These are phyloP conservation scores for Marchantia polymorpha DNA, from an alignment of 225 moss, liverwort and hornwort genomes.

Conservation along the genomic window DNA sequence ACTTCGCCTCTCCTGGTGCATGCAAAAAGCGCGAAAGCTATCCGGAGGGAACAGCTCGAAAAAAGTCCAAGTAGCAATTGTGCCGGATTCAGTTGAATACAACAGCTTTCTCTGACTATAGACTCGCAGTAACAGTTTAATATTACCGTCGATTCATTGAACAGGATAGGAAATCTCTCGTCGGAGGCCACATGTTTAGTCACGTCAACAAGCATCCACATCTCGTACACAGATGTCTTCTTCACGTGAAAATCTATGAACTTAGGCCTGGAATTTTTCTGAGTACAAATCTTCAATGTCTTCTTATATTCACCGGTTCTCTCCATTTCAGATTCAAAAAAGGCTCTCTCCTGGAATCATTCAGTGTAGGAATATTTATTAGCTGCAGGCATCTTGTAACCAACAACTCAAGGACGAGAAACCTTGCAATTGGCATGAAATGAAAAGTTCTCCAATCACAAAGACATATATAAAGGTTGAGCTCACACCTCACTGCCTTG, in stretches of 20 bases:
- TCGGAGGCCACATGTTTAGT: not conserved
- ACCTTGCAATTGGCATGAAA: no score
- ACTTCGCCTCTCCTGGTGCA: no score
- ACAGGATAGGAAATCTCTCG: not conserved
- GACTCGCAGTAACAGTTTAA: no score
- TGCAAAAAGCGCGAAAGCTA: no score
- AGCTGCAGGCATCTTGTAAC: not conserved
- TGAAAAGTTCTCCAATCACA: not conserved
- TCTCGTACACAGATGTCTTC: not conserved
- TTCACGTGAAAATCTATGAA: not conserved
- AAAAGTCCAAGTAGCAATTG: no score
- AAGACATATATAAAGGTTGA: not conserved
- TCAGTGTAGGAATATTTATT: not conserved
- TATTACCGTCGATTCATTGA: not conserved
- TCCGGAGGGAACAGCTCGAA: no score
- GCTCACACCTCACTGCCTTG: not conserved
- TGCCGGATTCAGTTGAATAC: no score
- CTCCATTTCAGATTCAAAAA: not conserved
- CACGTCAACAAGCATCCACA: not conserved
- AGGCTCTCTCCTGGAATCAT: not conserved
- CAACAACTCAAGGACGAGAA: no score
- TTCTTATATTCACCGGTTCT: not conserved
- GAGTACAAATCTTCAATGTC: not conserved
- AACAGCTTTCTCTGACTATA: no score
- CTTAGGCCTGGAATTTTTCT: not conserved